Percentiles rank a stretch among this genome's conserved stretches.
phyloP scores from a whole-genome alignment of 371 early-diverging fungal species.

The Mortierella sp. region DNA sequence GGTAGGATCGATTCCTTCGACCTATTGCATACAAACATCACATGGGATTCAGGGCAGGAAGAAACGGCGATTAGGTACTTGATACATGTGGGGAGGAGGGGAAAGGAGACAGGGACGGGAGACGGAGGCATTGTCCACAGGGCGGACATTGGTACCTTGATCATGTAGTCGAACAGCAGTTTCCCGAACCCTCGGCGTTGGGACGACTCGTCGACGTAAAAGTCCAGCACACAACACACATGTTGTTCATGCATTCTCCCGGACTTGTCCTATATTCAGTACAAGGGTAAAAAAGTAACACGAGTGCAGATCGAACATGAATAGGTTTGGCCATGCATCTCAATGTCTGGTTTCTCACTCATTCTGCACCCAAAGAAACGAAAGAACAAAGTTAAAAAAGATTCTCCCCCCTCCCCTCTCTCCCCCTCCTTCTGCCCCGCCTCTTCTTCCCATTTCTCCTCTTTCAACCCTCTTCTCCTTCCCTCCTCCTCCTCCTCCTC shows the following conservation, averaged over 20 bases:
- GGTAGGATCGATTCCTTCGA: slow-evolving; percentile 32
- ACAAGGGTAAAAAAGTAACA: slow-evolving; percentile 5
- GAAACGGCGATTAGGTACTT: background rate
- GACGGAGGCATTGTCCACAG: too few species aligned
- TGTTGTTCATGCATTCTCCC: slow-evolving; percentile 50
- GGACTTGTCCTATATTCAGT: slow-evolving; percentile 23
- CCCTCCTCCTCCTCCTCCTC: too few species aligned
- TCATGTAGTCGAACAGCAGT: slow-evolving; percentile 47
- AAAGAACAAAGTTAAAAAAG: background rate
- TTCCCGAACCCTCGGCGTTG: slow-evolving; percentile 49
- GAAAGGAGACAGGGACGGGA: background rate
- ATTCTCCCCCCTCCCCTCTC: too few species aligned
- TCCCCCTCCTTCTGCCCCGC: too few species aligned
- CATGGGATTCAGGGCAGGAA: background rate
- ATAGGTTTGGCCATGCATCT: slow-evolving; percentile 1
- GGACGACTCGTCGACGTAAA: slow-evolving; percentile 45
- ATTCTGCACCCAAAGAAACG: background rate
- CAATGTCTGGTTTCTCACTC: too few species aligned
- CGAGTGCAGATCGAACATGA: background rate
- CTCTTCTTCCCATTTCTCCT: background rate
- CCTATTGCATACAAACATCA: slow-evolving; percentile 8
- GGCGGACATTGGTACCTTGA: slow-evolving; percentile 29
- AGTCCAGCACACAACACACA: slow-evolving; percentile 47
- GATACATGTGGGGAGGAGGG: slow-evolving; percentile 2
- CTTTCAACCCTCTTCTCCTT: too few species aligned